phyloP scores from a whole-genome alignment of 306 rosid genomes.

The Elaeagnus macrophylla region DNA sequence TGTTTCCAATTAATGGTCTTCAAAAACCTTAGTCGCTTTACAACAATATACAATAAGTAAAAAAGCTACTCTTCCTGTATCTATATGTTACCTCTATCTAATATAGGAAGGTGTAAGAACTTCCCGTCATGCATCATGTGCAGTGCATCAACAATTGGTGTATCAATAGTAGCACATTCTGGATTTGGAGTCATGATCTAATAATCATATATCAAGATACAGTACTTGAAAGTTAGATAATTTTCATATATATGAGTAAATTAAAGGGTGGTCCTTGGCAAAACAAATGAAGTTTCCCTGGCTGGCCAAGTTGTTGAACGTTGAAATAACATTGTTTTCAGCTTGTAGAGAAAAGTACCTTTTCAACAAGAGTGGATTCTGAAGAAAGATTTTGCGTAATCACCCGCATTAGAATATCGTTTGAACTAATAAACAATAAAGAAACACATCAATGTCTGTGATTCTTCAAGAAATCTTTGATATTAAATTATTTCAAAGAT shows the following conservation, averaged over 20 bases:
- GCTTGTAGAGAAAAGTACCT: conserved; percentile 38
- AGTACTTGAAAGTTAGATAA: background rate
- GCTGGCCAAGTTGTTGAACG: background rate
- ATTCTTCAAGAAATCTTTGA: background rate
- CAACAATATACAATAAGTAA: background rate
- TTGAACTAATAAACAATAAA: conserved; percentile 43
- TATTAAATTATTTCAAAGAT: background rate
- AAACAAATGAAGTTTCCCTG: too few relatives aligned
- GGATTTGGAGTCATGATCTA: conserved; percentile 95
- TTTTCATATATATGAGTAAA: background rate
- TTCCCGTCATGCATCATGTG: conserved; percentile 91
- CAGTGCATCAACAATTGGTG: conserved; percentile 92
- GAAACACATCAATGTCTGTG: too few relatives aligned
- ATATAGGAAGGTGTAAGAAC: conserved; percentile 81
- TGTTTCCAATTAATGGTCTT: conserved; percentile 27
- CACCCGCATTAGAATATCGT: conserved; percentile 90
- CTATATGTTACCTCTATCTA: conserved; percentile 56
- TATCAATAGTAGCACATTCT: conserved; percentile 68
- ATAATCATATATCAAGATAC: conserved; percentile 15
- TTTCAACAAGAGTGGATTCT: conserved; percentile 67
- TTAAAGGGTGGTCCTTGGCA: background rate
- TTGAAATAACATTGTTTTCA: background rate
- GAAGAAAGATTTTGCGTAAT: conserved; percentile 70
- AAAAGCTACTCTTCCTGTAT: background rate
- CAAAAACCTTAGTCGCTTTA: conserved; percentile 18